Conservation (phyloP, 1,139 yeast species). For the Arxiozyma heterogenica region DNA sequence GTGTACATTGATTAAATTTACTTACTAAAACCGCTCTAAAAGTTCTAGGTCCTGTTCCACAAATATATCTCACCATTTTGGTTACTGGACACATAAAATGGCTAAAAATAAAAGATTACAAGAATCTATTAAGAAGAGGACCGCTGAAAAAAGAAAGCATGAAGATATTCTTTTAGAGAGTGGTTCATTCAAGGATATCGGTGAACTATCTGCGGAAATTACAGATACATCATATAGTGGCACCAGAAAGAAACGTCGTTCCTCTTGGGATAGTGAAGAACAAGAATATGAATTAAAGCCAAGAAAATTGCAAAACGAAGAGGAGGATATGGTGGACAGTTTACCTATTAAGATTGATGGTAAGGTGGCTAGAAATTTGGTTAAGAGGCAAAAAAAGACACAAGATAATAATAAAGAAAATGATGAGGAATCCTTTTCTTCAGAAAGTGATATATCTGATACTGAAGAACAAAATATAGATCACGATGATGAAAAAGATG, state of each 20-base stretch:
- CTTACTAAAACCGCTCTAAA: neutral
- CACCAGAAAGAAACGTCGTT: slow-evolving; percentile 14
- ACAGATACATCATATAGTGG: slow-evolving; percentile 8
- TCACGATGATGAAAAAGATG: slow-evolving; percentile 33
- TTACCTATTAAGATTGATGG: slow-evolving; percentile 78
- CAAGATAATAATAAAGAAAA: slow-evolving; percentile 33
- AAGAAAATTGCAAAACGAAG: slow-evolving; percentile 34
- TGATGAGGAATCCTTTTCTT: slow-evolving; percentile 17
- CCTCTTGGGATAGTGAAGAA: slow-evolving; percentile 49
- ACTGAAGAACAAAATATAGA: neutral
- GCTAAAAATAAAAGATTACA: slow-evolving; percentile 23
- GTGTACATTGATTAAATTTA: neutral
- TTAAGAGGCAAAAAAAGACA: slow-evolving; percentile 24
- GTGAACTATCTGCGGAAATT: slow-evolving; percentile 24
- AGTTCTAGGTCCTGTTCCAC: neutral
- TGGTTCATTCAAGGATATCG: slow-evolving; percentile 37
- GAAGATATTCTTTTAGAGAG: slow-evolving; percentile 42
- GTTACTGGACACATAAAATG: slow-evolving; percentile 9
- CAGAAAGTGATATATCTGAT: neutral
- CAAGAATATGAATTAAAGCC: slow-evolving; percentile 62
- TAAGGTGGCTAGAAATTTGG: slow-evolving; percentile 51
- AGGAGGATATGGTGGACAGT: slow-evolving; percentile 50
- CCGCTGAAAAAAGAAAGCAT: slow-evolving; percentile 40
- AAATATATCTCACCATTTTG: neutral
- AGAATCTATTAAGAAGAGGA: slow-evolving; percentile 22